A percentile compares a stretch with the other conserved stretches of the same genome.
phyloP scores from a whole-genome alignment of 345 rosid species.

The Rhodamnia rubescens region DNA sequence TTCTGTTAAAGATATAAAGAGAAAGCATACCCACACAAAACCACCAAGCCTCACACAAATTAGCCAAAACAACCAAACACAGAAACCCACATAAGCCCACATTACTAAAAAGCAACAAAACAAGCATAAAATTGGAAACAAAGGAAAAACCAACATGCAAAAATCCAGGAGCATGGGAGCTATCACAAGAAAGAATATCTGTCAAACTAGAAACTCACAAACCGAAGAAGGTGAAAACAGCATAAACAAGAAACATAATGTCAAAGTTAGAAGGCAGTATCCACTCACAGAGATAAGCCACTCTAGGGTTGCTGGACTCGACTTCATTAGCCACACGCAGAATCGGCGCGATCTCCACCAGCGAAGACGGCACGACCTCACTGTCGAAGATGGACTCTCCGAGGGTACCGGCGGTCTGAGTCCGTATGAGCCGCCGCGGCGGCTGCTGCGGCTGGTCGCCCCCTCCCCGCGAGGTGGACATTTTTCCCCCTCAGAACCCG shows the following conservation, averaged over 20 bases:
- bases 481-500: not conserved
- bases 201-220: not conserved
- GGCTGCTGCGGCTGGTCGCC: constrained; percentile 34
- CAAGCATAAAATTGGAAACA: not conserved
- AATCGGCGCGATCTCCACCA: constrained; percentile 92
- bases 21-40: not conserved
- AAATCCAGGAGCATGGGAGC: not conserved
- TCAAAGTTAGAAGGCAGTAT: not conserved
- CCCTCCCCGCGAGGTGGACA: constrained; percentile 50
- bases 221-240: not conserved
- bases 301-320: constrained; percentile 82
- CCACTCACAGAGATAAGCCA: constrained; percentile 89
- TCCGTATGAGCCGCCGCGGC: constrained; percentile 52
- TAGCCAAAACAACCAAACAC: not conserved
- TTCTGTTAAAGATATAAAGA: not conserved
- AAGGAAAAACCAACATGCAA: not conserved
- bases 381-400: constrained; percentile 89
- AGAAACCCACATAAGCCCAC: not conserved
- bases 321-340: constrained; percentile 99
- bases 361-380: constrained; percentile 95
- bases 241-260: not conserved
- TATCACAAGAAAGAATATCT: not conserved
- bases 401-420: constrained; percentile 89
- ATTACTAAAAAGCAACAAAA: not conserved
- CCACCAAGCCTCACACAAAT: not conserved